Evolutionary conservation across 139 green algal genomes (phyloP).

Genomic region (Picochlorum sp.): DNA sequence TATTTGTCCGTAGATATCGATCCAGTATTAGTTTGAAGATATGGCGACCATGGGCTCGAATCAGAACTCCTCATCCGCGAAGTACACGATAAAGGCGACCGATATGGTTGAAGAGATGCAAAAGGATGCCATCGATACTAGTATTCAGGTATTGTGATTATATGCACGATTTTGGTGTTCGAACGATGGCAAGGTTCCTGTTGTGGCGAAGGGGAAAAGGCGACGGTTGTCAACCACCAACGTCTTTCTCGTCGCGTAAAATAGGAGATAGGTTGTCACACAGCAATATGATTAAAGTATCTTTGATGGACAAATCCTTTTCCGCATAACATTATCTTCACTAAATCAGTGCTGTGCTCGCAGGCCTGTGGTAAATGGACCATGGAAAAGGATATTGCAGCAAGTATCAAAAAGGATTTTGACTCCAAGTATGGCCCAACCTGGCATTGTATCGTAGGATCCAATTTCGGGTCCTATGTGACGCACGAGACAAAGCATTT

Average conservation of each 20-base stretch:
- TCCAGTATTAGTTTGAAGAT: no score
- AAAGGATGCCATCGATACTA: constrained; percentile 79
- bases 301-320: no score
- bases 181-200: neutral
- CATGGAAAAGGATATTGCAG: constrained; percentile 97
- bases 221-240: neutral
- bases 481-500: constrained; percentile 98
- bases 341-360: no score
- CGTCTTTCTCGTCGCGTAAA: no score
- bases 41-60: no score
- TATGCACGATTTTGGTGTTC: neutral
- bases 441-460: constrained; percentile 97
- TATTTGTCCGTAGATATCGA: no score
- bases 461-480: constrained; percentile 87
- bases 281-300: no score
- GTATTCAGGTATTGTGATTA: constrained; percentile 59
- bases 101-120: constrained; percentile 97
- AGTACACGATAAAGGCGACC: constrained; percentile 72
- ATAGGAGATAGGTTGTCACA: no score
- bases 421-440: constrained; percentile 95
- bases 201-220: neutral
- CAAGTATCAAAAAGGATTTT: constrained; percentile 99
- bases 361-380: constrained; percentile 94
- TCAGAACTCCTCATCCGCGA: constrained; percentile 13
- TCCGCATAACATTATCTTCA: no score